A percentile compares a stretch with the other conserved stretches of the same genome.
These are phyloP conservation scores for Fusarium nanum DNA, from an alignment of 2,329 filamentous ascomycete genomes.

Conservation along the genomic window DNA sequence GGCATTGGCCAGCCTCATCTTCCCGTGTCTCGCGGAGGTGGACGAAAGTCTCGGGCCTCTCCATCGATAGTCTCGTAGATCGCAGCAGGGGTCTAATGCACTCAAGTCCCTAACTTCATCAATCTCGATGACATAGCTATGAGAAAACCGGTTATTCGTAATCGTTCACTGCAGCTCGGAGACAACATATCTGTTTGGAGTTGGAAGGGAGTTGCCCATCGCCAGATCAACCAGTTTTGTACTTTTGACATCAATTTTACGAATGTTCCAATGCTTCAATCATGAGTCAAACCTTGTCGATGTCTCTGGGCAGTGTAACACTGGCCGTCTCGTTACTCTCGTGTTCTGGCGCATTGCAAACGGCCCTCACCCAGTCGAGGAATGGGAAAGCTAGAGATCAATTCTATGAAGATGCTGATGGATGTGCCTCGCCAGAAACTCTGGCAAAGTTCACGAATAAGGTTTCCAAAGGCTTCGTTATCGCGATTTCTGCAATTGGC, in stretches of 20 bases:
- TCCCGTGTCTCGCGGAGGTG: neutral
- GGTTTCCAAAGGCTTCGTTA: conserved; percentile 64
- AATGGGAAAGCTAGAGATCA: conserved; percentile 53
- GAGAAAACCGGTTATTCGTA: neutral
- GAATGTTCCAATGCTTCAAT: neutral
- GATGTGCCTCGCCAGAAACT: conserved; percentile 71
- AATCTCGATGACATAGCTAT: neutral
- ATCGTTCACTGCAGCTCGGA: neutral
- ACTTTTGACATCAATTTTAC: neutral
- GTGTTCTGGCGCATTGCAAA: conserved; percentile 46
- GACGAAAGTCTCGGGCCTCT: neutral
- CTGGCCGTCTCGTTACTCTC: conserved; percentile 50
- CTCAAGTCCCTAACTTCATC: too few relatives aligned
- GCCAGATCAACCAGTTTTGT: neutral
- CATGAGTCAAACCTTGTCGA: conserved; percentile 5
- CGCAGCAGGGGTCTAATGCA: neutral
- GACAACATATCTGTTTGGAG: neutral
- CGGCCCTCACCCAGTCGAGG: conserved; percentile 49
- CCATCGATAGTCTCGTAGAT: neutral
- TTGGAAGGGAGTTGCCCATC: neutral
- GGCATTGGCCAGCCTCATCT: neutral
- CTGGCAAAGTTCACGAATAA: conserved; percentile 69
- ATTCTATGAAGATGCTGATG: conserved; percentile 76
- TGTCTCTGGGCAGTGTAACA: conserved; percentile 44
- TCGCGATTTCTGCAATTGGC: conserved; percentile 64